Conservation (phyloP, 2,329 filamentous ascomycete genomes). For the Fusarium paranaense region DNA sequence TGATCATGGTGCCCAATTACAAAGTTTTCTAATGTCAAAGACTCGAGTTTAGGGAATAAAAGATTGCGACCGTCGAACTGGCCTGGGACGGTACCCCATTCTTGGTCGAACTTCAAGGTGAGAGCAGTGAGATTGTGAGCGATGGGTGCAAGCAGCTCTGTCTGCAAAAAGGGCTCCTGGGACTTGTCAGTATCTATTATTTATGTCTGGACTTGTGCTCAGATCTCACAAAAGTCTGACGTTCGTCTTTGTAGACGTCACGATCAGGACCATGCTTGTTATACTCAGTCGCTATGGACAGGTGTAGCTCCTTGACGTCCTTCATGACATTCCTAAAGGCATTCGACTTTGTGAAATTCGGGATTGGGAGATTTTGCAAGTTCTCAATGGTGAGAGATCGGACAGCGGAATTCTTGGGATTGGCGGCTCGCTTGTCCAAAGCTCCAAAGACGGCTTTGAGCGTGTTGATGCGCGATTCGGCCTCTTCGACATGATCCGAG, state of each 20-base stretch:
- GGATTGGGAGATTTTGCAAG: neutral
- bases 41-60: neutral
- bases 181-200: neutral
- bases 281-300: neutral
- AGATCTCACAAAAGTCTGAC: neutral
- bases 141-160: neutral
- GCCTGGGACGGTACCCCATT: neutral
- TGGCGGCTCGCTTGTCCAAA: neutral
- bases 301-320: neutral
- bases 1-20: neutral
- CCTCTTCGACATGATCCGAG: neutral
- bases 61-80: neutral
- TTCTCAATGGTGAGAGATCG: slow-evolving; percentile 1
- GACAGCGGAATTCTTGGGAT: neutral
- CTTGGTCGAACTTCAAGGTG: neutral
- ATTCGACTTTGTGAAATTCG: neutral
- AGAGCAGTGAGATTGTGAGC: neutral
- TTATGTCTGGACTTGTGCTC: neutral
- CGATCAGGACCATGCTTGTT: neutral
- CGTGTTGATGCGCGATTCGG: neutral
- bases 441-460: neutral
- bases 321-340: neutral
- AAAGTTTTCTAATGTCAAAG: neutral
- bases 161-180: neutral
- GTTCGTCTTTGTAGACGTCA: neutral